phyloP scores from a whole-genome alignment of 2,329 filamentous ascomycete species.

The Nemania diffusa region DNA sequence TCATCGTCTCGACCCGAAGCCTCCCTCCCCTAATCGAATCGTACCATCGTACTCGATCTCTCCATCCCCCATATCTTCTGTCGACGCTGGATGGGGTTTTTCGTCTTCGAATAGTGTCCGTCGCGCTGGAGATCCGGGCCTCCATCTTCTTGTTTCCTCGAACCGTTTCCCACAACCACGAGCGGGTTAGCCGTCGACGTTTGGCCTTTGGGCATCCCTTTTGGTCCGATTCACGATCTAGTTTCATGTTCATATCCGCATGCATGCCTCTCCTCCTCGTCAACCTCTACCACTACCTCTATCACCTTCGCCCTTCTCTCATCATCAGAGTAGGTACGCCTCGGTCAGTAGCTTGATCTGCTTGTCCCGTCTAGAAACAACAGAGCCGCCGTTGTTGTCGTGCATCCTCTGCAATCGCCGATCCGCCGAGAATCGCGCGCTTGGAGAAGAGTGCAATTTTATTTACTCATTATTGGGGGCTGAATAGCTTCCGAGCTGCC shows the following conservation, averaged over 20 bases:
- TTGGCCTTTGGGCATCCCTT: slow-evolving; percentile 41
- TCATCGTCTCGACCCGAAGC: slow-evolving; percentile 37
- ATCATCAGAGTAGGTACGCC: slow-evolving; percentile 22
- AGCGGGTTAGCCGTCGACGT: slow-evolving; percentile 43
- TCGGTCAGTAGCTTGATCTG: slow-evolving; percentile 17
- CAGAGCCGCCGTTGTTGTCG: slow-evolving; percentile 6
- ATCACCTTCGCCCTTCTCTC: slow-evolving; percentile 33
- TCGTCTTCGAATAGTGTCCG: slow-evolving; percentile 46
- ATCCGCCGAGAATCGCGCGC: slow-evolving; percentile 30
- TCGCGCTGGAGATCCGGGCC: slow-evolving; percentile 50
- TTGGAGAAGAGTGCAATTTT: slow-evolving; percentile 37
- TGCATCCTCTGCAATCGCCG: slow-evolving; percentile 8
- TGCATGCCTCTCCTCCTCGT: slow-evolving; percentile 38
- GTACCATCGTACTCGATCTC: slow-evolving; percentile 31
- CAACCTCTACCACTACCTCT: slow-evolving; percentile 23
- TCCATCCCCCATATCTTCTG: slow-evolving; percentile 36
- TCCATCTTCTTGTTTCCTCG: slow-evolving; percentile 40
- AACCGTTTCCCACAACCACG: slow-evolving; percentile 29
- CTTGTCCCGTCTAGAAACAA: slow-evolving; percentile 15
- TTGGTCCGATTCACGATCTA: slow-evolving; percentile 43
- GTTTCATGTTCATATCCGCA: slow-evolving; percentile 38
- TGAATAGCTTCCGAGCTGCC: slow-evolving; percentile 38
- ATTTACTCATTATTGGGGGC: slow-evolving; percentile 44
- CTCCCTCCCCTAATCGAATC: slow-evolving; percentile 37
- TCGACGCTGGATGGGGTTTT: slow-evolving; percentile 46